A percentile compares a stretch with the other conserved stretches of the same genome.
Conservation (phyloP, 345 rosid genomes). For the Sonneratia caseolaris region DNA sequence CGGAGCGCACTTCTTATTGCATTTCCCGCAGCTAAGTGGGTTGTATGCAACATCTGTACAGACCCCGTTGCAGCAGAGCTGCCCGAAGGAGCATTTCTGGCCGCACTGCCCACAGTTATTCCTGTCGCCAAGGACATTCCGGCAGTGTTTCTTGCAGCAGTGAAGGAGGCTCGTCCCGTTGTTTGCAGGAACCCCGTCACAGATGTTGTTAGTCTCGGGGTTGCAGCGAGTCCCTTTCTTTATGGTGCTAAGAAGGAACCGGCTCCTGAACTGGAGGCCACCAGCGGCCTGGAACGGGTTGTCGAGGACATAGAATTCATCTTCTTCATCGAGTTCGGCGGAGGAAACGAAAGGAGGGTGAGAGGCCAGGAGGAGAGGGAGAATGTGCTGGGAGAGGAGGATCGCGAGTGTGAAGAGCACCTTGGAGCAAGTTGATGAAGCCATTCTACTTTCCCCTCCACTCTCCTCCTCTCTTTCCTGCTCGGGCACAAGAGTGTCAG, state of each 20-base stretch:
- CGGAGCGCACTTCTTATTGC: constrained; percentile 30
- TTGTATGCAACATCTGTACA: constrained; percentile 30
- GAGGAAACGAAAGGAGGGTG: constrained; percentile 7
- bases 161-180: constrained; percentile 44
- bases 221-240: constrained; percentile 42
- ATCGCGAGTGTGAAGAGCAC: too few species aligned
- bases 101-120: constrained; percentile 58
- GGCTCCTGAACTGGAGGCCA: constrained; percentile 21
- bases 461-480: not conserved
- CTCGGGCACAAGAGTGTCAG: constrained; percentile 4
- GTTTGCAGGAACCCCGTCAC: constrained; percentile 49
- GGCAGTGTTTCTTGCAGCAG: constrained; percentile 75
- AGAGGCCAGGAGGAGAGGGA: constrained; percentile 6
- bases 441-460: not conserved
- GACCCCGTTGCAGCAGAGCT: constrained; percentile 44
- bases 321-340: constrained; percentile 16
- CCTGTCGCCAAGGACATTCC: constrained; percentile 41
- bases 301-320: constrained; percentile 28
- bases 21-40: constrained; percentile 46
- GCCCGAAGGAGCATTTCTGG: constrained; percentile 36
- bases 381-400: constrained; percentile 19
- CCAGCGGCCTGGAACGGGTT: not conserved
- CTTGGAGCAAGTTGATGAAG: constrained; percentile 1
- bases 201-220: constrained; percentile 20
- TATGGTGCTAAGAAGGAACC: constrained; percentile 19